Conservation (phyloP, 345 rosid genomes). For the Tarenaya hassleriana region DNA sequence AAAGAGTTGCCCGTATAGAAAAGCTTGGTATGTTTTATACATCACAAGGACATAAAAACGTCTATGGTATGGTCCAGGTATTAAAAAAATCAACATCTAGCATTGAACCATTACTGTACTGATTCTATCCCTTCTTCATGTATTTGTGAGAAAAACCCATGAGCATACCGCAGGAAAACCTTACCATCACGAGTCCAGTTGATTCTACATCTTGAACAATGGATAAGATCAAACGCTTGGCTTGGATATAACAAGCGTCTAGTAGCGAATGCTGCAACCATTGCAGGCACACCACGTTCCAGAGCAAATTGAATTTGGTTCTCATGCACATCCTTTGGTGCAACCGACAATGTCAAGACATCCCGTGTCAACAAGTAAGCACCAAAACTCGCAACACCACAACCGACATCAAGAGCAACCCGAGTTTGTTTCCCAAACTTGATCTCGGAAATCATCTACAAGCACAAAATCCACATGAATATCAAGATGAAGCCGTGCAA, state of each 20-base stretch:
- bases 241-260: conserved; percentile 76
- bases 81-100: too few species aligned
- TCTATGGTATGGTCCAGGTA: too few species aligned
- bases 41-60: neutral
- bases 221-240: conserved; percentile 95
- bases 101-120: neutral
- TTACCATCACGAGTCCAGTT: conserved; percentile 99
- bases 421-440: conserved; percentile 65
- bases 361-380: conserved; percentile 75
- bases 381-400: conserved; percentile 99
- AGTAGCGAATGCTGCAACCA: conserved; percentile 96
- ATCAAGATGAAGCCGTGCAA: conserved; percentile 4
- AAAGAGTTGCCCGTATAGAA: neutral
- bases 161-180: conserved; percentile 15
- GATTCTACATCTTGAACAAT: conserved; percentile 98
- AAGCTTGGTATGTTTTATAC: neutral
- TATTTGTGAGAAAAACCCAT: conserved; percentile 16
- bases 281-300: conserved; percentile 99
- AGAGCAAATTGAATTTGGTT: conserved; percentile 99
- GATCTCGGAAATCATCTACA: conserved; percentile 82
- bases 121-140: neutral
- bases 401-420: conserved; percentile 86
- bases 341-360: conserved; percentile 79
- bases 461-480: conserved; percentile 15
- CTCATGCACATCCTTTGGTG: conserved; percentile 97